phyloP scores from a whole-genome alignment of 371 early-diverging fungal genomes.

The Nematocida ironsii region DNA sequence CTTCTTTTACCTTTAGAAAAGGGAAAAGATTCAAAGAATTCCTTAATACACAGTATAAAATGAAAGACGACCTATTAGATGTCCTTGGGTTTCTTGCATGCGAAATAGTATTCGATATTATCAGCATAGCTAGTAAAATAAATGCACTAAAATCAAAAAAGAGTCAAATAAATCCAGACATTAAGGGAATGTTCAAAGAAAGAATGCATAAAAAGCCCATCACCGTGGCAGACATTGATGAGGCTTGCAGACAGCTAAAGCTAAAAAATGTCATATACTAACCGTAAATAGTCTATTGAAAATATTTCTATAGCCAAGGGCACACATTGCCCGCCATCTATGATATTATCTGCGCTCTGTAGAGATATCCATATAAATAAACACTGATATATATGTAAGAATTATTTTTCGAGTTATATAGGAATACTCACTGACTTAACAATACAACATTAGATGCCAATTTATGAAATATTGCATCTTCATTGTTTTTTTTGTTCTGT shows the following conservation, averaged over 20 bases:
- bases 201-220: conserved; percentile 26
- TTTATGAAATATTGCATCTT: no score
- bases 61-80: conserved; percentile 81
- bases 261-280: conserved; percentile 17
- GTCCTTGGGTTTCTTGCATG: conserved; percentile 87
- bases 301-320: no score
- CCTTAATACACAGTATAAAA: conserved; percentile 80
- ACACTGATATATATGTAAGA: no score
- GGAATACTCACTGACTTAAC: no score
- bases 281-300: neutral
- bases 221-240: conserved; percentile 47
- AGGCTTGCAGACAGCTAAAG: conserved; percentile 55
- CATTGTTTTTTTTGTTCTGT: no score
- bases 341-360: no score
- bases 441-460: no score
- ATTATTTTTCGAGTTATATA: no score
- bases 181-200: conserved; percentile 32
- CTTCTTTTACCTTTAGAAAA: conserved; percentile 90
- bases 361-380: no score
- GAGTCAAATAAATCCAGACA: neutral
- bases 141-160: conserved; percentile 9
- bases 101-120: conserved; percentile 71
- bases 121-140: conserved; percentile 45
- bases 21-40: conserved; percentile 86
- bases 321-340: no score